phyloP scores from a whole-genome alignment of 139 green algal genomes.

The Chlorokybus atmophyticus region DNA sequence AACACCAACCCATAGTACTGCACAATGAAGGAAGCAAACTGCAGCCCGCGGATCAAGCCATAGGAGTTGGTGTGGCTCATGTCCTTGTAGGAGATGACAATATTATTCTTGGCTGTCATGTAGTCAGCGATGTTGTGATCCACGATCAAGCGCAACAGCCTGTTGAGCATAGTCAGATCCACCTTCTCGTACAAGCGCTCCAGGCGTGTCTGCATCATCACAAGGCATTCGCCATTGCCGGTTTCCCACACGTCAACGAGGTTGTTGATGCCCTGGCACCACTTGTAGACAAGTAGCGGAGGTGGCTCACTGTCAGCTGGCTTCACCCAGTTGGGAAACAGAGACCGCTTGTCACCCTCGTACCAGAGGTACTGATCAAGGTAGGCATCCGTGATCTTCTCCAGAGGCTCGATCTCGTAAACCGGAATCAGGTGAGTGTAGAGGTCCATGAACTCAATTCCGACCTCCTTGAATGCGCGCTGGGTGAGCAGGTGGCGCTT shows the following conservation, averaged over 20 bases:
- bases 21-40: slow-evolving; percentile 91
- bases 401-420: slow-evolving; percentile 97
- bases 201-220: slow-evolving; percentile 90
- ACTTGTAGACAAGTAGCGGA: slow-evolving; percentile 98
- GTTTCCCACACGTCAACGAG: slow-evolving; percentile 88
- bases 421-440: slow-evolving; percentile 95
- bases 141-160: slow-evolving; percentile 90
- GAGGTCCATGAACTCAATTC: slow-evolving; percentile 95
- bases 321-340: slow-evolving; percentile 99
- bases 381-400: slow-evolving; percentile 99
- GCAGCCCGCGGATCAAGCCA: slow-evolving; percentile 91
- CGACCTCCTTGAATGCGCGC: slow-evolving; percentile 95
- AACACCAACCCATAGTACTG: slow-evolving; percentile 94
- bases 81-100: slow-evolving; percentile 56
- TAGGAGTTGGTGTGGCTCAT: slow-evolving; percentile 99
- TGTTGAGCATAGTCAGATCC: slow-evolving; percentile 93
- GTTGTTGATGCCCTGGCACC: slow-evolving; percentile 70
- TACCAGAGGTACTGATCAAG: slow-evolving; percentile 88
- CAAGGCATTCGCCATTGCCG: slow-evolving; percentile 86
- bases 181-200: slow-evolving; percentile 99
- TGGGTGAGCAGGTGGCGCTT: slow-evolving; percentile 98
- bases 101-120: slow-evolving; percentile 74
- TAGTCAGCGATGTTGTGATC: slow-evolving; percentile 99
- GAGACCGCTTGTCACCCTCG: slow-evolving; percentile 87
- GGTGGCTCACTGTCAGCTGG: slow-evolving; percentile 87